phyloP scores from a whole-genome alignment of 305 asterid species.

The Fraxinus platypoda region DNA sequence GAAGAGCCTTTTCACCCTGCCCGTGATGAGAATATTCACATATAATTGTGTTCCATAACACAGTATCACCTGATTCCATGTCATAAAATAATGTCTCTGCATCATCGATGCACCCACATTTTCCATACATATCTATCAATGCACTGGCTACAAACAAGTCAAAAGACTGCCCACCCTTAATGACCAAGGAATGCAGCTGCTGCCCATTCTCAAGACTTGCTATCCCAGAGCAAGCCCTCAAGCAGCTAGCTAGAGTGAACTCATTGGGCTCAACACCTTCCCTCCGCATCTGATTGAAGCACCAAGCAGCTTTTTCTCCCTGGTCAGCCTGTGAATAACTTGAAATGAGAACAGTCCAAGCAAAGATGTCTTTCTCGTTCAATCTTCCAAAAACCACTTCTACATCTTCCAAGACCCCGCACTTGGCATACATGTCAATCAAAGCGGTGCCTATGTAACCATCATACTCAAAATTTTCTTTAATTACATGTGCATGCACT shows the following conservation, averaged over 20 bases:
- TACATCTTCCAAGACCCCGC: conserved; percentile 52
- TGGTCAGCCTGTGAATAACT: conserved; percentile 67
- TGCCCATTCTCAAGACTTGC: conserved; percentile 68
- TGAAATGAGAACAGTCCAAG: conserved; percentile 66
- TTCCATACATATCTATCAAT: conserved; percentile 76
- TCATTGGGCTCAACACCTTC: conserved; percentile 63
- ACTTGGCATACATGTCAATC: conserved; percentile 77
- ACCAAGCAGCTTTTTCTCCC: conserved; percentile 60
- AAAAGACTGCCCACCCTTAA: conserved; percentile 51
- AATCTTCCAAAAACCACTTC: conserved; percentile 55
- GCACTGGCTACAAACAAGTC: conserved; percentile 64
- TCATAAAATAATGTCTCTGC: conserved; percentile 60
- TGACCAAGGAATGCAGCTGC: conserved; percentile 62
- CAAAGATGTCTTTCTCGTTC: conserved; percentile 50
- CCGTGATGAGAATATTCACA: conserved; percentile 73
- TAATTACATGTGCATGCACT: conserved; percentile 64
- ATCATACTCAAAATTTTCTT: conserved; percentile 39
- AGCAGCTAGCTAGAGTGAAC: conserved; percentile 72
- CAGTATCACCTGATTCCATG: conserved; percentile 44
- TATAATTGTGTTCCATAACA: conserved; percentile 85
- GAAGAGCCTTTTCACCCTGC: conserved; percentile 62
- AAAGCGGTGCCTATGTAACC: conserved; percentile 63
- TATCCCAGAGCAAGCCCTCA: conserved; percentile 61
- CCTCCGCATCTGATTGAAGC: conserved; percentile 68
- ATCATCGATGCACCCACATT: conserved; percentile 68